phyloP scores from a whole-genome alignment of 2,329 filamentous ascomycete species.

The Fusarium transvaalense region DNA sequence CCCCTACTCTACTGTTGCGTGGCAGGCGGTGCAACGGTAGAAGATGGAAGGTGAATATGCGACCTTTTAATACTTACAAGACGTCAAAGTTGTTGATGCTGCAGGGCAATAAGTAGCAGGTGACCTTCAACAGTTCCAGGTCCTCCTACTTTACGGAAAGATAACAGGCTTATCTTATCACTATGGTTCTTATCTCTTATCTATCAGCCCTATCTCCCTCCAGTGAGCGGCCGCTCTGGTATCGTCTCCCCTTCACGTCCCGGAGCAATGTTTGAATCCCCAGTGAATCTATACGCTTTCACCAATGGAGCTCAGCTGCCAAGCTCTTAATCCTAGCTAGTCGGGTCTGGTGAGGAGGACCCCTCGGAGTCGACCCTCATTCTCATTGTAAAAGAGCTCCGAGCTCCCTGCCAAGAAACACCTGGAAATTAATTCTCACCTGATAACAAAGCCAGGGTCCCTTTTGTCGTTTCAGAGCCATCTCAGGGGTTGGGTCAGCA shows the following conservation, averaged over 20 bases:
- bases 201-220: conserved; percentile 14
- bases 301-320: conserved; percentile 14
- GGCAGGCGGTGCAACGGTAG: not conserved
- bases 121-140: not conserved
- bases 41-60: not conserved
- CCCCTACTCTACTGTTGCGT: not conserved
- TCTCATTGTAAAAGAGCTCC: not conserved
- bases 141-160: not conserved
- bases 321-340: not conserved
- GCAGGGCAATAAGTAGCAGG: too few relatives aligned
- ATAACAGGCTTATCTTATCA: not conserved
- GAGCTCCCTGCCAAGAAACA: conserved; percentile 15
- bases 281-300: not conserved
- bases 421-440: conserved; percentile 21
- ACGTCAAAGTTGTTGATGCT: too few relatives aligned
- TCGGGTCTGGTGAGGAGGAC: not conserved
- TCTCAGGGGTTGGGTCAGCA: not conserved
- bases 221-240: not conserved
- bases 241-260: not conserved
- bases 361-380: not conserved
- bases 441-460: not conserved
- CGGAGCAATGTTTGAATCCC: not conserved
- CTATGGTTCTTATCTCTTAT: not conserved
- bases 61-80: not conserved
- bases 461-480: conserved; percentile 3